These are phyloP conservation scores for Yueomyces sp. DNA, from an alignment of 805 yeast species.

Conservation along the genomic window DNA sequence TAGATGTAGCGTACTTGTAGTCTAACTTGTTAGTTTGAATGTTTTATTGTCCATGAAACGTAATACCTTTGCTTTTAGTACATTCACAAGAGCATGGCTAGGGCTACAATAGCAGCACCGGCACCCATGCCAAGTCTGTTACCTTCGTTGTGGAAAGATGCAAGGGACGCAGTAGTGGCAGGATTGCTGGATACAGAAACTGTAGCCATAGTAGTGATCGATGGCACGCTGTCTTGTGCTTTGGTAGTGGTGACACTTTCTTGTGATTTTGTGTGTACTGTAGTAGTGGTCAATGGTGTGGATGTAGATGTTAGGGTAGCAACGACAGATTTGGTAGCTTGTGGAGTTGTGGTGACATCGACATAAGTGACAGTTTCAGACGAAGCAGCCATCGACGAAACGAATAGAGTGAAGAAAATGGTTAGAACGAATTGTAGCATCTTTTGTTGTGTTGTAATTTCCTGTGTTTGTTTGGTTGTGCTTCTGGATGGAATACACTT, in stretches of 20 bases:
- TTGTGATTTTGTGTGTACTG: conserved; percentile 9
- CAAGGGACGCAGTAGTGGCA: not conserved
- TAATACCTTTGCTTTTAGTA: not conserved
- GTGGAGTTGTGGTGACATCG: conserved; percentile 38
- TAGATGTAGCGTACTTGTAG: no score
- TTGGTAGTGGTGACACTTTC: not conserved
- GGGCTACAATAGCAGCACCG: not conserved
- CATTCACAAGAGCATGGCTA: no score
- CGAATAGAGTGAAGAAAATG: not conserved
- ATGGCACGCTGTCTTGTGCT: no score
- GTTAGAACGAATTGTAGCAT: not conserved
- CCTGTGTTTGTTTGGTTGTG: no score
- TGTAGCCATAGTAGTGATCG: not conserved
- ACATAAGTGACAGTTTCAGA: conserved; percentile 28
- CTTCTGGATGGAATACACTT: no score
- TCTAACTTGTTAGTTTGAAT: no score
- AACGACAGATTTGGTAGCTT: conserved; percentile 32
- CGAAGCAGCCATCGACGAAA: conserved; percentile 3
- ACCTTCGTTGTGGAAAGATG: not conserved
- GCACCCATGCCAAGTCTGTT: not conserved
- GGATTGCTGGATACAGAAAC: not conserved
- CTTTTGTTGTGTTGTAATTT: no score
- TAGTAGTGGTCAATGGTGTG: conserved; percentile 25
- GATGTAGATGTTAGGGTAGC: conserved; percentile 30
- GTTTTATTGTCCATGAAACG: no score